Conservation (phyloP, 768 basidiomycete genomes). For the Xerocomus brunneocitrinus region DNA sequence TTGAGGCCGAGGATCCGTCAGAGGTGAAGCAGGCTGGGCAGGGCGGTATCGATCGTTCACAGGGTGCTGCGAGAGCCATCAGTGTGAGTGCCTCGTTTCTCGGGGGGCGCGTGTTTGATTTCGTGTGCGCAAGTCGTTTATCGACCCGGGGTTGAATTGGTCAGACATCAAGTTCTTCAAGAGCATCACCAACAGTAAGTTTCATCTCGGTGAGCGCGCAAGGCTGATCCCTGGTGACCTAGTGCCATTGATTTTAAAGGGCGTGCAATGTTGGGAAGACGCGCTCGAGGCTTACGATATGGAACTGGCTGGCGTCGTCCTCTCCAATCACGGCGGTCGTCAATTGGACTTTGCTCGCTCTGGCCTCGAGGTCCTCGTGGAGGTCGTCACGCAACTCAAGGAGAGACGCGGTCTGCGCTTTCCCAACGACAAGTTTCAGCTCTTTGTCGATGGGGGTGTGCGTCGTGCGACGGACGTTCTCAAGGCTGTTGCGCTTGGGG, state of each 20-base stretch:
- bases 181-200: slow-evolving; percentile 62
- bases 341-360: slow-evolving; percentile 80
- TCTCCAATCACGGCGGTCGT: slow-evolving; percentile 85
- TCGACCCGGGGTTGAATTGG: slow-evolving; percentile 90
- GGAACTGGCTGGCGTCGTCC: slow-evolving; percentile 69
- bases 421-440: slow-evolving; percentile 75
- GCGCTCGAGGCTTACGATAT: slow-evolving; percentile 79
- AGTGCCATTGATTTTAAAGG: slow-evolving; percentile 92
- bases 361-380: slow-evolving; percentile 85
- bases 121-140: slow-evolving; percentile 63
- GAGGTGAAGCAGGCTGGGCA: slow-evolving; percentile 41
- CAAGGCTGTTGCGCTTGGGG: slow-evolving; percentile 84
- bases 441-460: slow-evolving; percentile 94
- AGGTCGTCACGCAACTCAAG: slow-evolving; percentile 72
- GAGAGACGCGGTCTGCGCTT: slow-evolving; percentile 62
- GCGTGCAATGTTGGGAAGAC: slow-evolving; percentile 89
- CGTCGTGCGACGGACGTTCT: slow-evolving; percentile 85
- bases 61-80: slow-evolving; percentile 93
- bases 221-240: slow-evolving; percentile 3
- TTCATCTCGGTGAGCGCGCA: not conserved
- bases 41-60: slow-evolving; percentile 66
- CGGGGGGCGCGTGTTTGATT: not conserved
- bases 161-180: slow-evolving; percentile 61
- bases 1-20: slow-evolving; percentile 64
- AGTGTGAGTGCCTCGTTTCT: slow-evolving; percentile 47